These are phyloP conservation scores for Aspergillus amoenus DNA, from an alignment of 2,329 filamentous ascomycete species.

Conservation along the genomic window DNA sequence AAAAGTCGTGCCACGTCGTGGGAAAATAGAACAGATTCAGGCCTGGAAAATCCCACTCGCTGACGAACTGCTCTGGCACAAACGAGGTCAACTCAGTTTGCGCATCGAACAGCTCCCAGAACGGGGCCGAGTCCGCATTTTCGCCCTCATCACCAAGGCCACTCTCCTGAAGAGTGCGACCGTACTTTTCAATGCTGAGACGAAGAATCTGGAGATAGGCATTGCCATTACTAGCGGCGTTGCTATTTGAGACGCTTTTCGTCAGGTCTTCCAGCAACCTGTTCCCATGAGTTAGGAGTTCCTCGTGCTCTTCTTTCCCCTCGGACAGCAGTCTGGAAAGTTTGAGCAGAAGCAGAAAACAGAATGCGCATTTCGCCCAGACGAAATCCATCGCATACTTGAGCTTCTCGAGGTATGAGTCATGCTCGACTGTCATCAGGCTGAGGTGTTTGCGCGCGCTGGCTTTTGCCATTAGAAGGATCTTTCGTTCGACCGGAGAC, in stretches of 20 bases:
- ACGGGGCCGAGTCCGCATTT: conserved; percentile 23
- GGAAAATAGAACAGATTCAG: conserved; percentile 53
- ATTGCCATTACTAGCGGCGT: conserved; percentile 43
- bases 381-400: conserved; percentile 59
- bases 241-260: conserved; percentile 29
- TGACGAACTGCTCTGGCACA: conserved; percentile 55
- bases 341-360: conserved; percentile 56
- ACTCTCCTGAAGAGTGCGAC: conserved; percentile 44
- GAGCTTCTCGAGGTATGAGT: conserved; percentile 51
- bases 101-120: conserved; percentile 37
- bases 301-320: conserved; percentile 36
- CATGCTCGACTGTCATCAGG: conserved; percentile 47
- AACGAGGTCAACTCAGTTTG: conserved; percentile 54
- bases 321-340: conserved; percentile 52
- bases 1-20: conserved; percentile 49
- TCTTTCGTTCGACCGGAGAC: conserved; percentile 48
- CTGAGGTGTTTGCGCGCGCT: conserved; percentile 53
- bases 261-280: conserved; percentile 45
- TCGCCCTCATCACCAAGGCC: conserved; percentile 9
- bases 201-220: conserved; percentile 53
- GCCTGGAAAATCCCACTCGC: conserved; percentile 60
- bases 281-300: conserved; percentile 46
- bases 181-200: conserved; percentile 52
- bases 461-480: conserved; percentile 52
- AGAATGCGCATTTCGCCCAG: conserved; percentile 60